Base-by-base conservation (phyloP, 148 eudicot genomes). In the Pouteria glomerata region DNA sequence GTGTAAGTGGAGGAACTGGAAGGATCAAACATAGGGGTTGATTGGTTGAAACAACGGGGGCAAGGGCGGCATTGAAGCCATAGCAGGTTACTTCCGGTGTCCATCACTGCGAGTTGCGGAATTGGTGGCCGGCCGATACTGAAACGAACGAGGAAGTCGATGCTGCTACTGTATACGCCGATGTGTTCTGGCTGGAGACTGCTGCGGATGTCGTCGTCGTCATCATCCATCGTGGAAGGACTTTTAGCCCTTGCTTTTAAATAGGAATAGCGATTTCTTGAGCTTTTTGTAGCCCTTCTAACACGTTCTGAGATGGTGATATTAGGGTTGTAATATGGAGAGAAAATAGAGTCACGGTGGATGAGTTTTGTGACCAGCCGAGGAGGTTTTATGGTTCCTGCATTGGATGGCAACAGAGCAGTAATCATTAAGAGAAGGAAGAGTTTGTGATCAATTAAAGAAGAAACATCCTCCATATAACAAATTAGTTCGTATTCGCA, bases 31-130 rank as follows among this genome's bases (percentile, higher is more conserved):
- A 33, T 10, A n/a, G 69, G 69, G 53, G 12, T 23, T 1, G 3
- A 10, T 30, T 71, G 66, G 4, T 47, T 6, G 11, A n/a, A 57
- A 50, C 78, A 68, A 0, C 37, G 13, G 3, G 18, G 14, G 57
- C 83, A 80, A 11, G 63, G 51, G 18, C 3, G 19, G 45, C 76
- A 68, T 0, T 66, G 79, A 33, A 80, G 14, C 79, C 79, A 80
- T 33, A 58, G 13, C 18, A 80, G 53, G 35, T 19, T 15, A 24
- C 83, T 76, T 18, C 77, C 80, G 11, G 67, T 60, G 66, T 80
- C 83, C 73, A 76, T 68, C 0, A 24, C 50, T 8, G 23, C 50
- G 0, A 72, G 59, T 44, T 72, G 77, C 0, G 79, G 59, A 34
- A 67, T 39, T 2, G 77, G 74, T 12, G 83, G 77, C 33, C 72